phyloP scores from a whole-genome alignment of 495 filamentous ascomycete species.

The Halenospora varia region DNA sequence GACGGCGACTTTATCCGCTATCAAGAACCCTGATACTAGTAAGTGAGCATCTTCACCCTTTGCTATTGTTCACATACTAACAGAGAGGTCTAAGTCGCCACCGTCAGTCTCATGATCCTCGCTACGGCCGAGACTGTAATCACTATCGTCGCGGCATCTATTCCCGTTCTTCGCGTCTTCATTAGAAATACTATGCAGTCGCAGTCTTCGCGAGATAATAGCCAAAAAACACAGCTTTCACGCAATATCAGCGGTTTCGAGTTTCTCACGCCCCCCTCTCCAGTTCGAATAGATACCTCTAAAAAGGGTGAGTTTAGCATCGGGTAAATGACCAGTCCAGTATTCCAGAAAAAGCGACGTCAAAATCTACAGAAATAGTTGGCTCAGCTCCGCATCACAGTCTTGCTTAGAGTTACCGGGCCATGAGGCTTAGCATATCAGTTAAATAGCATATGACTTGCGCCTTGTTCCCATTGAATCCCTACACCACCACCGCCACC shows the following conservation, averaged over 20 bases:
- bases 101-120: not conserved
- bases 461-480: not conserved
- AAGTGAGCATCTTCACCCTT: not conserved
- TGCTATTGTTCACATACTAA: not conserved
- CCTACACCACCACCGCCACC: too few relatives aligned
- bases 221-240: not conserved
- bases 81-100: not conserved
- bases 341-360: not conserved
- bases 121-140: conserved; percentile 2
- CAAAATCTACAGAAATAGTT: not conserved
- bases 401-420: not conserved
- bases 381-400: not conserved
- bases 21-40: not conserved
- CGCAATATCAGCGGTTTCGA: not conserved
- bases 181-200: not conserved
- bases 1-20: not conserved
- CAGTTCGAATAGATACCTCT: not conserved
- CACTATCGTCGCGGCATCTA: conserved; percentile 4
- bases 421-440: not conserved
- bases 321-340: not conserved
- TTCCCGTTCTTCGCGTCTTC: conserved; percentile 3
- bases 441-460: not conserved
- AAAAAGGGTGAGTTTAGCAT: not conserved
- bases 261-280: not conserved
- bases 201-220: not conserved